Base-by-base conservation (phyloP, 2,329 filamentous ascomycete genomes). In the Clarireedia sp. region DNA sequence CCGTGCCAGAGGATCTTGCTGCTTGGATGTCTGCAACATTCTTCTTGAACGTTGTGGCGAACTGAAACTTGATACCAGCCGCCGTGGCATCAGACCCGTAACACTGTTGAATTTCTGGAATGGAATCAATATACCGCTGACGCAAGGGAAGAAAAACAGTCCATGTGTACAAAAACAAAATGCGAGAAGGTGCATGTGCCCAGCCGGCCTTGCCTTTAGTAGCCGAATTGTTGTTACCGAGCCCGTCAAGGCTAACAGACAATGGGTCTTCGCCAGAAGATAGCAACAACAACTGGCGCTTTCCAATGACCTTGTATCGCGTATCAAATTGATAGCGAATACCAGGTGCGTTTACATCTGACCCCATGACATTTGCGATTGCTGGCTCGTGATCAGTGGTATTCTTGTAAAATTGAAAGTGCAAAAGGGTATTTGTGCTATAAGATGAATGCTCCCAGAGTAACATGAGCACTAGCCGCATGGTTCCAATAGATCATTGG, bases 51-150 rank as follows among this genome's bases (percentile, higher is more conserved):
- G 63, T 64, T 16, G 70, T 68, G 5, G 54, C 37, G 48, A 60
- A 62, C 19, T 62, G 57, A 16, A 59, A 62, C 45, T 19, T 48
- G 43, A 64, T 51, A 38, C 53, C 59, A 38, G 60, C 4, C 78
- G 73, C 62, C 80, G 82, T 65, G 80, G 79, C 65, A 78, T 83
- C 63, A 76, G 75, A 59, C 5, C 62, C 63, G 45, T 61, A 62
- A 45, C 54, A 57, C 6, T 40, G n/a, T 36, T 53, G 54, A 17
- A 51, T 40, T 41, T 59, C 56, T 57, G 47, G 19, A 23, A 29
- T 4, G 29, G 2, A 14, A 51, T 61, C 48, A 61, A 58, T 29
- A 58, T n/a, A 14, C 17, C 29, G 40, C 52, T 23, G 37, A 43
- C 10, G 24, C 2, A 8, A n/a, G 14, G 7, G 19, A 14, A 41